phyloP scores from a whole-genome alignment of 805 yeast genomes.

The Kazachstania martiniae region DNA sequence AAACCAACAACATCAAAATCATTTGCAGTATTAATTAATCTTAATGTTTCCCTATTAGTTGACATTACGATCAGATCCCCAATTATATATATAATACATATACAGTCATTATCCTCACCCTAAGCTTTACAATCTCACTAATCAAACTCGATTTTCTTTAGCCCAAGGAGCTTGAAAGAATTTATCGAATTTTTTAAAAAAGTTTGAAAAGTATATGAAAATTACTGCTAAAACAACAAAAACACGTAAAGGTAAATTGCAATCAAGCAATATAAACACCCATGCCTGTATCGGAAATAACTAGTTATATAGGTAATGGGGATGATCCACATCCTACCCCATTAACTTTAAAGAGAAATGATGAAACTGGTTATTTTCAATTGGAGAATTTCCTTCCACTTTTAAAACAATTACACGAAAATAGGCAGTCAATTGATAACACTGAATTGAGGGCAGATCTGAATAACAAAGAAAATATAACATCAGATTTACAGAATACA shows the following conservation, averaged over 20 bases:
- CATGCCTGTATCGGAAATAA: slow-evolving; percentile 13
- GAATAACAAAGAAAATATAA: background rate
- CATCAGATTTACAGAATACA: slow-evolving; percentile 1
- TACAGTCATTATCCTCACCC: too few relatives aligned
- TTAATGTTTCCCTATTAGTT: too few relatives aligned
- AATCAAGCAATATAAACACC: background rate
- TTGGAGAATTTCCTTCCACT: slow-evolving; percentile 18
- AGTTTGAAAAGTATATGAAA: too few relatives aligned
- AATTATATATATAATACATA: too few relatives aligned
- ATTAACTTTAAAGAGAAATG: slow-evolving; percentile 13
- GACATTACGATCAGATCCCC: too few relatives aligned
- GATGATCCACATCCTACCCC: slow-evolving; percentile 4
- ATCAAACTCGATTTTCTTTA: too few relatives aligned
- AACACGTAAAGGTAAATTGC: background rate
- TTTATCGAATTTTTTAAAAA: too few relatives aligned
- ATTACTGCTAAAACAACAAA: too few relatives aligned
- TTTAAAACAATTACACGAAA: slow-evolving; percentile 10
- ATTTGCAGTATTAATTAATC: slow-evolving; percentile 13
- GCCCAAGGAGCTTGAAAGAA: too few relatives aligned
- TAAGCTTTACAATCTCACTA: too few relatives aligned
- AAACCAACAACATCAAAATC: slow-evolving; percentile 20
- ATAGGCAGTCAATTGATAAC: background rate
- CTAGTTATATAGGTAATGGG: slow-evolving; percentile 7
- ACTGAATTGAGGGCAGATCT: background rate
- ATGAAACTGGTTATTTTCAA: slow-evolving; percentile 17